These are phyloP conservation scores for Thalassiosira mediterranea DNA, from an alignment of 352 stramenopile genomes.

Conservation along the genomic window DNA sequence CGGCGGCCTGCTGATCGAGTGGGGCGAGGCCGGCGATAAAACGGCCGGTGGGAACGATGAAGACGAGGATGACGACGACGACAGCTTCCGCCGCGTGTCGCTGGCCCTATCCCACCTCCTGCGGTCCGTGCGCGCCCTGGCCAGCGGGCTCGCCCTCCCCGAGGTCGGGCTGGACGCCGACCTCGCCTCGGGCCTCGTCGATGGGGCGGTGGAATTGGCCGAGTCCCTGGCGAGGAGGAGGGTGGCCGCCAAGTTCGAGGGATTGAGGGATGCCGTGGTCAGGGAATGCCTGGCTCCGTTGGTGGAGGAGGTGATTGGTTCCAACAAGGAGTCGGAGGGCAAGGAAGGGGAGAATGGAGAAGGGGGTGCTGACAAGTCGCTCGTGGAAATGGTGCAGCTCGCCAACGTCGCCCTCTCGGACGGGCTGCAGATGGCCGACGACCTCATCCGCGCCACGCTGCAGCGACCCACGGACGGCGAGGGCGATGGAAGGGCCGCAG, in stretches of 20 bases:
- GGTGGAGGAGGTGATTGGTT: slow-evolving; percentile 30
- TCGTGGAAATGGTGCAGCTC: slow-evolving; percentile 68
- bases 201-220: slow-evolving; percentile 66
- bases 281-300: slow-evolving; percentile 73
- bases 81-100: slow-evolving; percentile 60
- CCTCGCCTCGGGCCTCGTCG: slow-evolving; percentile 64
- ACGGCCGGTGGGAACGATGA: slow-evolving; percentile 18
- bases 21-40: slow-evolving; percentile 8
- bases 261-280: slow-evolving; percentile 57
- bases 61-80: slow-evolving; percentile 46
- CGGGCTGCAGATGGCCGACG: slow-evolving; percentile 78
- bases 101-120: slow-evolving; percentile 58
- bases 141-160: slow-evolving; percentile 62
- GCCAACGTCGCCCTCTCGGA: slow-evolving; percentile 71
- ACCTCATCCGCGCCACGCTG: slow-evolving; percentile 70
- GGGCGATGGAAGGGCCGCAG: slow-evolving; percentile 5
- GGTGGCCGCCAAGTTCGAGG: slow-evolving; percentile 69
- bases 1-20: slow-evolving; percentile 57
- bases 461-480: slow-evolving; percentile 13
- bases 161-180: slow-evolving; percentile 65
- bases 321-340: slow-evolving; percentile 3
- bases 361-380: not conserved
- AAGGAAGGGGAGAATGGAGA: slow-evolving; percentile 20
- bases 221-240: slow-evolving; percentile 66
- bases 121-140: slow-evolving; percentile 62